A percentile compares a stretch with the other conserved stretches of the same genome.
Conservation (phyloP, 129 eudicot species). For the Lactuca sativa region DNA sequence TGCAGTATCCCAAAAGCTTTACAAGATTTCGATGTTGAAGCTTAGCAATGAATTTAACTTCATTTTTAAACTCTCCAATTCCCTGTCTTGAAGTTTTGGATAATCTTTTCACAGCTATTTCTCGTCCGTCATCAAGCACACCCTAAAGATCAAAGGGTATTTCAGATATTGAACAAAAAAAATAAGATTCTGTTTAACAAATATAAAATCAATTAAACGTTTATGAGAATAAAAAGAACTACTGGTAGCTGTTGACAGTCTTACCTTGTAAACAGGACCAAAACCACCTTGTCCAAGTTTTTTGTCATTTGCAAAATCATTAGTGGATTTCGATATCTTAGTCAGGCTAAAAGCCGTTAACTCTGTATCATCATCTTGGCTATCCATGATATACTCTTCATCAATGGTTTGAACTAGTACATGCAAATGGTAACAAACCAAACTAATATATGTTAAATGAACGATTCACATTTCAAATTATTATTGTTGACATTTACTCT, state of each 20-base stretch:
- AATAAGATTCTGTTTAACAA: too few species aligned
- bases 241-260: neutral
- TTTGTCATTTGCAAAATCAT: conserved; percentile 23
- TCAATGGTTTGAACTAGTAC: neutral
- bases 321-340: conserved; percentile 25
- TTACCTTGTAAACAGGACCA: conserved; percentile 43
- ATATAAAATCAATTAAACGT: too few species aligned
- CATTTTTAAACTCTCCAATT: conserved; percentile 42
- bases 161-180: too few species aligned
- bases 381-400: neutral
- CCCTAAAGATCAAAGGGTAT: conserved; percentile 2
- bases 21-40: conserved; percentile 50
- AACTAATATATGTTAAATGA: neutral
- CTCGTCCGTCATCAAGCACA: conserved; percentile 21
- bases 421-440: neutral
- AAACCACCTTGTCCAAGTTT: conserved; percentile 52
- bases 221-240: too few species aligned
- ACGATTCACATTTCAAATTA: neutral
- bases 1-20: neutral
- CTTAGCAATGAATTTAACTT: conserved; percentile 40
- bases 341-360: conserved; percentile 25
- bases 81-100: conserved; percentile 47
- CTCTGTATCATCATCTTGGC: conserved; percentile 28
- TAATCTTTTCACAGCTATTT: conserved; percentile 46
- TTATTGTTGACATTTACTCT: neutral